Evolutionary conservation across 2,329 filamentous ascomycete genomes (phyloP).

Genomic region (Didymella glomerata): DNA sequence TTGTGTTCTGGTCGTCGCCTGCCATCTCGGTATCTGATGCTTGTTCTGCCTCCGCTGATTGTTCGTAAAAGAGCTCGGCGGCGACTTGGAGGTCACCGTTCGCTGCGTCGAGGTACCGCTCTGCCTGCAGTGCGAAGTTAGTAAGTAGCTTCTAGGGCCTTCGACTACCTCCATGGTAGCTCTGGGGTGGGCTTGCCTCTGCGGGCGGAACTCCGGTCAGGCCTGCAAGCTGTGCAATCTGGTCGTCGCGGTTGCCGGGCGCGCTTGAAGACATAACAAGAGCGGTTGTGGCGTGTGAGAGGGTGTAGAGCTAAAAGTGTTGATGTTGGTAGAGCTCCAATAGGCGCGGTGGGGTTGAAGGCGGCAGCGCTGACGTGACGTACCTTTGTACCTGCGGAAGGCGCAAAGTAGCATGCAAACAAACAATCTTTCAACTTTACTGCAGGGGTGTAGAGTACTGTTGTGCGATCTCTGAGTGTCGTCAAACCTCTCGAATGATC

Average conservation of each 20-base stretch:
- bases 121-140: constrained; percentile 50
- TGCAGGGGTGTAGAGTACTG: neutral
- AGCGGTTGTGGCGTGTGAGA: neutral
- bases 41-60: constrained; percentile 35
- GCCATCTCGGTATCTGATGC: constrained; percentile 48
- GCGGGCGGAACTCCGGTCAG: constrained; percentile 47
- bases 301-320: neutral
- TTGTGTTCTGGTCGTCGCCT: constrained; percentile 39
- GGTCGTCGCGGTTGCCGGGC: constrained; percentile 43
- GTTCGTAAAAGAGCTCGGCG: constrained; percentile 56
- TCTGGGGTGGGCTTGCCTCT: constrained; percentile 34
- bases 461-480: neutral
- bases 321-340: constrained; percentile 17
- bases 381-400: constrained; percentile 10
- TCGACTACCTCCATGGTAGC: constrained; percentile 22
- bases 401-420: constrained; percentile 2
- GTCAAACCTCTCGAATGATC: neutral
- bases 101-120: constrained; percentile 53
- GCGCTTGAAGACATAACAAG: constrained; percentile 45
- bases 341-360: constrained; percentile 23
- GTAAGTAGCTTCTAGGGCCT: constrained; percentile 41
- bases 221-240: constrained; percentile 48
- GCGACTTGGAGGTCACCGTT: constrained; percentile 59
- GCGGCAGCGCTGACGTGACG: constrained; percentile 33
- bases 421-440: neutral